A percentile compares a stretch with the other conserved stretches of the same genome.
These are phyloP conservation scores for Venturia asperata DNA, from an alignment of 2,329 filamentous ascomycete species.

Conservation along the genomic window DNA sequence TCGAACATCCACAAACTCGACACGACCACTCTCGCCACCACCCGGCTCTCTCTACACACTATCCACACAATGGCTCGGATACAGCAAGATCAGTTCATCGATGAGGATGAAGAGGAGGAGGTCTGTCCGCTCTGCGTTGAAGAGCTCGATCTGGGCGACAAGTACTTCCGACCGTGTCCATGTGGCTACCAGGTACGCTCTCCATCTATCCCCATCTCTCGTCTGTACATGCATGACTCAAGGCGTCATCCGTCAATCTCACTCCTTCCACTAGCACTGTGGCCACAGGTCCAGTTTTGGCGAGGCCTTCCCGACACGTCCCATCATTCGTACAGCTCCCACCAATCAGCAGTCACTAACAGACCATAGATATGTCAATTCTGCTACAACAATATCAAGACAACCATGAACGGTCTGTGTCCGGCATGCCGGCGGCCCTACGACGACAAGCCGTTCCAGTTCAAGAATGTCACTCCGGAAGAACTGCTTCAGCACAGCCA, in stretches of 20 bases:
- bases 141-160: constrained; percentile 95
- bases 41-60: constrained; percentile 19
- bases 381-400: constrained; percentile 99
- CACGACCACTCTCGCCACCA: constrained; percentile 23
- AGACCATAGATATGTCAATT: constrained; percentile 84
- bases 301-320: neutral
- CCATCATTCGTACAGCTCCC: neutral
- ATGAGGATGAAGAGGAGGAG: constrained; percentile 45
- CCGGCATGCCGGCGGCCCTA: constrained; percentile 95
- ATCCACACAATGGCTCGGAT: constrained; percentile 39
- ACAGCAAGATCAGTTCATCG: constrained; percentile 48
- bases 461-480: constrained; percentile 89
- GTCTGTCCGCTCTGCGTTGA: constrained; percentile 93
- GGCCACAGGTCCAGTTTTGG: neutral
- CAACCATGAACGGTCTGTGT: constrained; percentile 93
- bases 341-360: constrained; percentile 12
- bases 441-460: constrained; percentile 94
- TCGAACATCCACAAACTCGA: constrained; percentile 17
- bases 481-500: constrained; percentile 80
- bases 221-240: constrained; percentile 4
- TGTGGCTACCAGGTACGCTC: constrained; percentile 90
- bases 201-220: constrained; percentile 11
- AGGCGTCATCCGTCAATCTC: neutral
- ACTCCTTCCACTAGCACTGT: neutral
- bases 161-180: constrained; percentile 92